phyloP scores from a whole-genome alignment of 2,329 filamentous ascomycete species.

The Fusarium hostae region DNA sequence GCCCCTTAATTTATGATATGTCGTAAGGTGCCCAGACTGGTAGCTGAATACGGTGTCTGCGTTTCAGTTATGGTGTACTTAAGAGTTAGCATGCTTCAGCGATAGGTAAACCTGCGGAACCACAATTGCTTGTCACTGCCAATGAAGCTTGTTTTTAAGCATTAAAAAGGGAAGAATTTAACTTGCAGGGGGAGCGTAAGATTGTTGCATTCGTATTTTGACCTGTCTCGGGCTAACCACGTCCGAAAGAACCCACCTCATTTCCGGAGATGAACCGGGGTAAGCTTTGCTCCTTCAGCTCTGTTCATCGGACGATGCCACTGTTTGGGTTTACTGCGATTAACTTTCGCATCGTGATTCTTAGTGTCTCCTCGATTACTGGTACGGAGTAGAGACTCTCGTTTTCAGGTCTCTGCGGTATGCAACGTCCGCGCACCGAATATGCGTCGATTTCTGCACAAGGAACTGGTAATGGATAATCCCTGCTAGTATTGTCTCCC shows the following conservation, averaged over 20 bases:
- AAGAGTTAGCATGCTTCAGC: not conserved
- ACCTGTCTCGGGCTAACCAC: not conserved
- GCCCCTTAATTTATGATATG: not conserved
- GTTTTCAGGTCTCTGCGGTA: not conserved
- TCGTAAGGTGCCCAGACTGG: not conserved
- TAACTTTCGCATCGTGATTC: not conserved
- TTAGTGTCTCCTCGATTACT: not conserved
- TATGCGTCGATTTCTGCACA: not conserved
- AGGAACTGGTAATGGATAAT: too few relatives aligned
- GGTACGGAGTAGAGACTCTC: too few relatives aligned
- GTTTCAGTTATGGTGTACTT: not conserved
- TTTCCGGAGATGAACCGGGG: slow-evolving; percentile 14
- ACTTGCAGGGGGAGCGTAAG: not conserved
- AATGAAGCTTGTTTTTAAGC: slow-evolving; percentile 35
- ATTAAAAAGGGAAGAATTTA: not conserved
- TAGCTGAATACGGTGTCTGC: not conserved
- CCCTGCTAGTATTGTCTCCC: not conserved
- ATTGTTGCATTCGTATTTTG: not conserved
- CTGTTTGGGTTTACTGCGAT: not conserved
- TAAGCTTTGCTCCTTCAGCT: slow-evolving; percentile 1
- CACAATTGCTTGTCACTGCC: slow-evolving; percentile 5
- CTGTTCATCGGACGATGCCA: not conserved
- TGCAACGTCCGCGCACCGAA: not conserved
- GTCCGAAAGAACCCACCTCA: slow-evolving; percentile 11
- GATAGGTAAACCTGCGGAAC: not conserved